phyloP scores from a whole-genome alignment of 2,329 filamentous ascomycete genomes.

The Diaporthe ilicicola region DNA sequence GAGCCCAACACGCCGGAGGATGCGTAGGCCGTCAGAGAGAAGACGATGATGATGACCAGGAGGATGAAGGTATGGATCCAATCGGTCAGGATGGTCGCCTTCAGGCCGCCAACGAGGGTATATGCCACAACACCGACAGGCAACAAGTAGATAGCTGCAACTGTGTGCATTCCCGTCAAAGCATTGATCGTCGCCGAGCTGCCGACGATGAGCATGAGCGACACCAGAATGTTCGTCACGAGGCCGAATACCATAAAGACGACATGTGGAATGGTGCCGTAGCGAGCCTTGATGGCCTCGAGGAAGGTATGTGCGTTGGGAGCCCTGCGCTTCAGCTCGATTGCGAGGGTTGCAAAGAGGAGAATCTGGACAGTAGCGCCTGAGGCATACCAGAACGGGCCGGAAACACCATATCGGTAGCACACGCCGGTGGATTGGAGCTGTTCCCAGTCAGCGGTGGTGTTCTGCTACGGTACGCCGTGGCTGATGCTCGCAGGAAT shows the following conservation, averaged over 20 bases:
- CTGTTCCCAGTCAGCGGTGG: slow-evolving; percentile 46
- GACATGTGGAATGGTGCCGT: slow-evolving; percentile 74
- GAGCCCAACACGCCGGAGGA: slow-evolving; percentile 77
- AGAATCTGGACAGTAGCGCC: slow-evolving; percentile 89
- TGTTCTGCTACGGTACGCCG: neutral
- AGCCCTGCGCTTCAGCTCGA: slow-evolving; percentile 85
- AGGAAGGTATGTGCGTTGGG: slow-evolving; percentile 89
- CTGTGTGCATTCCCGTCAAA: slow-evolving; percentile 77
- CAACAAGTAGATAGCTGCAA: slow-evolving; percentile 84
- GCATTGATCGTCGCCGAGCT: slow-evolving; percentile 76
- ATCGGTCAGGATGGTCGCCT: slow-evolving; percentile 86
- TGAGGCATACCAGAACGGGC: slow-evolving; percentile 68
- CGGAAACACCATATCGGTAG: slow-evolving; percentile 78
- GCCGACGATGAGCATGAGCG: slow-evolving; percentile 87
- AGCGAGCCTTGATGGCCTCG: slow-evolving; percentile 83
- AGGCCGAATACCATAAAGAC: slow-evolving; percentile 86
- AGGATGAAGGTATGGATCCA: slow-evolving; percentile 89
- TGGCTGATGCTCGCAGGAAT: neutral
- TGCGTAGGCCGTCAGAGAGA: slow-evolving; percentile 83
- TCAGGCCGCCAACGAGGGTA: slow-evolving; percentile 81
- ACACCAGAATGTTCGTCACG: slow-evolving; percentile 87
- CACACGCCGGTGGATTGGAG: slow-evolving; percentile 83
- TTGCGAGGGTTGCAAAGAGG: slow-evolving; percentile 88
- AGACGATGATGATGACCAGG: slow-evolving; percentile 85
- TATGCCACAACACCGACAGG: slow-evolving; percentile 84